Evolutionary conservation across 768 basidiomycete genomes (phyloP).

Genomic region (Pluteus cervinus): DNA sequence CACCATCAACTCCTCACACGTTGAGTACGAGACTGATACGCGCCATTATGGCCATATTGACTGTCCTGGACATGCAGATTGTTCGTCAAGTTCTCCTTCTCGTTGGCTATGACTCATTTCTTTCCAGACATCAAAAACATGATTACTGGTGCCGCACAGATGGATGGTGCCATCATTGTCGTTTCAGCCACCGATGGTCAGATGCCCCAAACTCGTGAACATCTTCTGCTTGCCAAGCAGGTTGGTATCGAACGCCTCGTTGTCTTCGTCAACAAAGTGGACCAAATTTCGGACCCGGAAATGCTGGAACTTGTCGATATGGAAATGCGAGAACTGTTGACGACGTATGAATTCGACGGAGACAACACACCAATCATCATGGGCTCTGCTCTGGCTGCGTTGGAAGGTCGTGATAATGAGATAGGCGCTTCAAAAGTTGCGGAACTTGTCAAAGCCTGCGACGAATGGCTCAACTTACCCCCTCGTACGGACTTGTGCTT

Average conservation of each 20-base stretch:
- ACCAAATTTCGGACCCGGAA: conserved; percentile 93
- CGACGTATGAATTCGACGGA: conserved; percentile 92
- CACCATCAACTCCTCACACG: conserved; percentile 97
- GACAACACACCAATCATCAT: conserved; percentile 97
- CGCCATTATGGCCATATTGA: conserved; percentile 98
- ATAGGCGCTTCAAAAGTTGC: conserved; percentile 77
- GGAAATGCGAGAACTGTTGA: conserved; percentile 97
- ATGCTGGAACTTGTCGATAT: conserved; percentile 99
- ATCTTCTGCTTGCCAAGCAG: conserved; percentile 94
- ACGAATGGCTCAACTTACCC: conserved; percentile 93
- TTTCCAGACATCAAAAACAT: conserved; percentile 88
- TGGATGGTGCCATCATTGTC: conserved; percentile 94
- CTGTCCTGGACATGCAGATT: conserved; percentile 95
- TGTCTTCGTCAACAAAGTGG: conserved; percentile 99
- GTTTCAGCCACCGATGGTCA: conserved; percentile 99
- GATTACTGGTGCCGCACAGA: conserved; percentile 98
- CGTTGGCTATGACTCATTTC: conserved; percentile 4
- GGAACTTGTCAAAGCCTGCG: conserved; percentile 82
- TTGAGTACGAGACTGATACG: conserved; percentile 89
- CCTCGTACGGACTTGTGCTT: conserved; percentile 49
- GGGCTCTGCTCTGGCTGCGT: conserved; percentile 93
- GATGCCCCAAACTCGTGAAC: conserved; percentile 99
- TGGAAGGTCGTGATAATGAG: conserved; percentile 79
- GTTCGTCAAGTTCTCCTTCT: conserved; percentile 41
- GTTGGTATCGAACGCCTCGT: conserved; percentile 97